Conservation (phyloP, 768 basidiomycete species). For the Phlegmacium glaucopus region DNA sequence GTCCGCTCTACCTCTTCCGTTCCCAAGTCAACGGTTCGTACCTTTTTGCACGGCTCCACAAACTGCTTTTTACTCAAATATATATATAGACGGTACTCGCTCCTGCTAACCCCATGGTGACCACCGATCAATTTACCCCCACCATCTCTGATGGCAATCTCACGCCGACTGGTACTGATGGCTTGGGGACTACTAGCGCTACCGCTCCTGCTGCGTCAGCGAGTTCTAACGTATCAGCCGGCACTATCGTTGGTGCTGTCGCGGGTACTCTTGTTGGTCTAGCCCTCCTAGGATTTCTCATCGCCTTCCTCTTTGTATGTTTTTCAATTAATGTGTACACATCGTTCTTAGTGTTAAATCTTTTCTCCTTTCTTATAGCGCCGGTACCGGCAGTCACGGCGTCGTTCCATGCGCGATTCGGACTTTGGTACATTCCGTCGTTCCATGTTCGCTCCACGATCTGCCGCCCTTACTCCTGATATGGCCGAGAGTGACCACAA, state of each 20-base stretch:
- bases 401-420: conserved; percentile 22
- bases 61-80: not conserved
- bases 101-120: conserved; percentile 1
- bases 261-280: conserved; percentile 32
- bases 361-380: conserved; percentile 23
- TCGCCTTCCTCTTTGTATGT: conserved; percentile 40
- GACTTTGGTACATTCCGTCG: conserved; percentile 36
- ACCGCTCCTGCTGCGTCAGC: conserved; percentile 15
- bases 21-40: conserved; percentile 4
- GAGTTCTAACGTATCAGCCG: conserved; percentile 29
- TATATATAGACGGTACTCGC: conserved; percentile 8
- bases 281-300: conserved; percentile 33
- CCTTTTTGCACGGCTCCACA: conserved; percentile 1
- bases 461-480: conserved; percentile 14
- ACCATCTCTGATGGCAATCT: conserved; percentile 4
- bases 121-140: conserved; percentile 1
- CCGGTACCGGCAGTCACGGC: conserved; percentile 30
- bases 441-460: conserved; percentile 20
- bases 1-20: conserved; percentile 4
- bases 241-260: conserved; percentile 42
- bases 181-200: conserved; percentile 11
- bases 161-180: conserved; percentile 11
- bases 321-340: not conserved
- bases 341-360: not conserved
- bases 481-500: conserved; percentile 22